Base-by-base conservation (phyloP, 192 early-diverging fungal species). In the Pilaira anomala region DNA sequence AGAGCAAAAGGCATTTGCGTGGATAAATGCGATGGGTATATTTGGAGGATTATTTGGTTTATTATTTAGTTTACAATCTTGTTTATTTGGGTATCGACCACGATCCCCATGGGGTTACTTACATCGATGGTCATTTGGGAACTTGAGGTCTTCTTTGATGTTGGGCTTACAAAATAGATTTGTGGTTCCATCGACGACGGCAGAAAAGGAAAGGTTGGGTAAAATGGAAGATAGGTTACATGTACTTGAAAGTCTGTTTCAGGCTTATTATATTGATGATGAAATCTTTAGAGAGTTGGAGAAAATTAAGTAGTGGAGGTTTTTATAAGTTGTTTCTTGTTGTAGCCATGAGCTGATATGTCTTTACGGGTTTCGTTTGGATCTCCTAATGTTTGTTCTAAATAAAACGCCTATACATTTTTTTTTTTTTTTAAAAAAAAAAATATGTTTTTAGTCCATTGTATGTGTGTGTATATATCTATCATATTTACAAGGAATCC, bases 61-160 rank as follows among this genome's bases (percentile, higher is more conserved):
- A 1, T 33, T 62, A 0, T 58, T 72, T 19, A 65, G 57, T 12
- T 21, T 72, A 3, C 70, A 72, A 29, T 26, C 64, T 18, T 72
- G 70, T 60, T 36, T 72, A 2, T 72, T 72, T 46, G 70, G 70
- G 46, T 50, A 61, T 19, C 58, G 70, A 22, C 70, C 70, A 29
- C 58, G 63, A 28, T 66, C 64, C n/a, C 70, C 70, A 2, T 72
- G 70, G 70, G 70, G 70, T 18, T 48, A 66, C 24, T 45, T 72
- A n/a, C 70, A 72, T 44, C 70, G 70, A 25, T 72, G 70, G 70
- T 72, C 70, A 44, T 52, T 65, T 55, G 70, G 70, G 14, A 46
- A 59, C 44, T 54, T 66, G 51, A 55, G 51, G 52, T 51, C 46
- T 16, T 72, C 70, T 3, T 28, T 67, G 14, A 9, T 59, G 39